A percentile compares a stretch with the other conserved stretches of the same genome.
Conservation (phyloP, 768 basidiomycete genomes). For the Phylloporus sp. region DNA sequence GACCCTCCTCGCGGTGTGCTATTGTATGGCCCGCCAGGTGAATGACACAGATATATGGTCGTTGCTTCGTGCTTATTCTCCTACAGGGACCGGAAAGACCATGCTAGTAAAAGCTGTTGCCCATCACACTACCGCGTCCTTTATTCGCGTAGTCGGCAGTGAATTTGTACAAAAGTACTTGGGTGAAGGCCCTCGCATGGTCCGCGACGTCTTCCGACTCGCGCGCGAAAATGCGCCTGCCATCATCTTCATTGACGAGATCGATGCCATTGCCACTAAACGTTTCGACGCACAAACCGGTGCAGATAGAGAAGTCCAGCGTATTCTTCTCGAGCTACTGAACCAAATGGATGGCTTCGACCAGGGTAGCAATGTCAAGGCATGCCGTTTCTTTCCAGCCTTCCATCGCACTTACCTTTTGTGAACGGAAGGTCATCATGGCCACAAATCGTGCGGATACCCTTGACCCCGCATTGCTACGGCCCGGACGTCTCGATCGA, state of each 20-base stretch:
- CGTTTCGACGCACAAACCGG: constrained; percentile 99
- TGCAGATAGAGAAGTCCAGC: constrained; percentile 97
- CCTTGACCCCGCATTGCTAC: constrained; percentile 92
- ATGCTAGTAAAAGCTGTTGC: constrained; percentile 99
- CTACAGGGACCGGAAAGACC: constrained; percentile 94
- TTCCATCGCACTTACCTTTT: not conserved
- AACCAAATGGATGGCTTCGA: constrained; percentile 99
- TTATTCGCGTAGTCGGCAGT: constrained; percentile 96
- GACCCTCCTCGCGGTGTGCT: constrained; percentile 97
- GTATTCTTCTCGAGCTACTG: constrained; percentile 92
- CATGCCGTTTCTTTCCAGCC: constrained; percentile 23
- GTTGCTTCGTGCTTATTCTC: constrained; percentile 1
- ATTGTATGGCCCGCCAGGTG: constrained; percentile 94
- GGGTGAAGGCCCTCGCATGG: constrained; percentile 99
- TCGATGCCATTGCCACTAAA: constrained; percentile 98
- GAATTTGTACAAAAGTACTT: constrained; percentile 99
- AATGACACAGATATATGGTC: constrained; percentile 14
- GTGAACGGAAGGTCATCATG: constrained; percentile 83
- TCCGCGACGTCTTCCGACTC: constrained; percentile 96
- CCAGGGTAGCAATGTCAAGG: constrained; percentile 98
- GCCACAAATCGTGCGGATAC: constrained; percentile 99
- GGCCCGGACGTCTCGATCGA: constrained; percentile 94
- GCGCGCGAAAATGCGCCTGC: constrained; percentile 96
- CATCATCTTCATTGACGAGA: constrained; percentile 99
- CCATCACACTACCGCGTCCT: constrained; percentile 92